phyloP scores from a whole-genome alignment of 1,284 basidiomycete genomes.

The Ustilago cynodontis region DNA sequence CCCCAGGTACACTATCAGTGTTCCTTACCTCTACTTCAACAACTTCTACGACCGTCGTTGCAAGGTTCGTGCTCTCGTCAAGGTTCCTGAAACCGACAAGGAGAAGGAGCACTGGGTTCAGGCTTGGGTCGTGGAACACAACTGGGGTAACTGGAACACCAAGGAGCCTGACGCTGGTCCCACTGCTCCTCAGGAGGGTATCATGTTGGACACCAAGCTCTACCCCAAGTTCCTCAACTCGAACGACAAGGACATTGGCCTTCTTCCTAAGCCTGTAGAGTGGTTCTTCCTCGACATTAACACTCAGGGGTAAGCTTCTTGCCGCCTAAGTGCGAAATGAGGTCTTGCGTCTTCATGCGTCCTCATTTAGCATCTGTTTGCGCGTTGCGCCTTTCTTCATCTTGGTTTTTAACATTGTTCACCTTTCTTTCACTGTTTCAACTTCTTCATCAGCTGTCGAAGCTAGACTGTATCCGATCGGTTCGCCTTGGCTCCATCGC shows the following conservation, averaged over 20 bases:
- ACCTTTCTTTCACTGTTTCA: background rate
- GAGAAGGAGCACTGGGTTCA: conserved; percentile 29
- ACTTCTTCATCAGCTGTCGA: background rate
- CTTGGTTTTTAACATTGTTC: background rate
- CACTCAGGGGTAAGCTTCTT: conserved; percentile 16
- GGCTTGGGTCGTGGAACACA: conserved; percentile 40
- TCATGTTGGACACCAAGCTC: conserved; percentile 34
- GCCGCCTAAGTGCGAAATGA: background rate
- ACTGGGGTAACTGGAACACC: conserved; percentile 21
- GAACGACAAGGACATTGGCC: conserved; percentile 10
- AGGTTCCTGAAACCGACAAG: conserved; percentile 41
- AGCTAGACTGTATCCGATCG: too few species aligned
- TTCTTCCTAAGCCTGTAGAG: conserved; percentile 9
- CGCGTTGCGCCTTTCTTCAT: background rate
- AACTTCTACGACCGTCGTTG: conserved; percentile 49
- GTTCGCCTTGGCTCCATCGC: too few species aligned
- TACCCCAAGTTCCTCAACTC: conserved; percentile 34
- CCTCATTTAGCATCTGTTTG: background rate
- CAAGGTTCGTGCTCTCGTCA: conserved; percentile 49
- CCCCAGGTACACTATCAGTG: conserved; percentile 28
- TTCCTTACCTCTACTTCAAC: conserved; percentile 44
- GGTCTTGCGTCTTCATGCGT: background rate
- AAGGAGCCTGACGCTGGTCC: background rate
- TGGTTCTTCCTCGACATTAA: conserved; percentile 57
- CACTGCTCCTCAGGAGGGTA: conserved; percentile 15